A percentile compares a stretch with the other conserved stretches of the same genome.
Conservation (phyloP, 176 grass and related monocot genomes). For the Typha latifolia region DNA sequence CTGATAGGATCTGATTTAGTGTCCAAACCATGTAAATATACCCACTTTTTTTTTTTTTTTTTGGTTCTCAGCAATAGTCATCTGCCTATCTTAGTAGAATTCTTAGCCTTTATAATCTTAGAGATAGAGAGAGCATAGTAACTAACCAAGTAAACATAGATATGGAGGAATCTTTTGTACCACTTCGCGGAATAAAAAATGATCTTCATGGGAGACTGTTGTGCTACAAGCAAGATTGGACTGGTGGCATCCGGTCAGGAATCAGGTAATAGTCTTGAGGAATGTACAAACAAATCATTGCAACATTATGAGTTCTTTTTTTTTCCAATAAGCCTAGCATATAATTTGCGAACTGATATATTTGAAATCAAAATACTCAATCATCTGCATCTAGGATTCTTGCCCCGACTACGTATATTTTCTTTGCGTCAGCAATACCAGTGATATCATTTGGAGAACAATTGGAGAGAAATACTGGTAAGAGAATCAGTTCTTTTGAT, state of each 20-base stretch:
- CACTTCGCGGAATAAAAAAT: conserved; percentile 72
- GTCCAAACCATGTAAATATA: neutral
- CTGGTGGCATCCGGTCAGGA: conserved; percentile 59
- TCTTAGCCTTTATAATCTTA: neutral
- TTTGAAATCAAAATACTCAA: neutral
- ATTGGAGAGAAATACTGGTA: conserved; percentile 87
- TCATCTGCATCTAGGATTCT: conserved; percentile 47
- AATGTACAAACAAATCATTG: too few species aligned
- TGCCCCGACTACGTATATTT: conserved; percentile 97
- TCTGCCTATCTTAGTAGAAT: neutral
- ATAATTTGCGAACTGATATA: neutral
- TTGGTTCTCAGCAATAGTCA: too few species aligned
- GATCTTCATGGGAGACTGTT: conserved; percentile 62
- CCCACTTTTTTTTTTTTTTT: neutral
- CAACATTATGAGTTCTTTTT: neutral
- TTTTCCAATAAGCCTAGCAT: neutral
- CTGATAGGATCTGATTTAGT: neutral
- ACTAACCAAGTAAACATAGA: neutral
- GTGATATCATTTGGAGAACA: conserved; percentile 99
- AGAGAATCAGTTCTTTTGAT: neutral
- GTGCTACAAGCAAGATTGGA: conserved; percentile 99
- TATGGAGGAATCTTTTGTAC: conserved; percentile 95
- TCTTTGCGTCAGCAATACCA: conserved; percentile 96
- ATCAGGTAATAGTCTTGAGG: conserved; percentile 41
- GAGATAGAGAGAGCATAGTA: conserved; percentile 2